These are phyloP conservation scores for Gigaspora rosea DNA, from an alignment of 192 early-diverging fungal genomes.

Conservation along the genomic window DNA sequence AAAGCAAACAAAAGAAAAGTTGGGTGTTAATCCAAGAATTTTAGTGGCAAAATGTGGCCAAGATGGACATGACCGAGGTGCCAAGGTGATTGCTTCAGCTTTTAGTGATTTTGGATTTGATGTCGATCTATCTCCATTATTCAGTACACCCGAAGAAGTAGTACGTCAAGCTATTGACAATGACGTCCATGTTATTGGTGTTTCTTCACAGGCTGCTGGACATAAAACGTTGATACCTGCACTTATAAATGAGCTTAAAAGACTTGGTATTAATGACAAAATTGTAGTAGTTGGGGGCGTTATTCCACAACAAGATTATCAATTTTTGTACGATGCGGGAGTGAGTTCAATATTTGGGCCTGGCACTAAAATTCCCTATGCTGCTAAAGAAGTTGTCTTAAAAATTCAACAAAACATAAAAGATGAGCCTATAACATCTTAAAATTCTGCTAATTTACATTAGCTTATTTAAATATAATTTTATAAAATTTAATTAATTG, in stretches of 20 bases:
- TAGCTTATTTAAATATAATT: too few species aligned
- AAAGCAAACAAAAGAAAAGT: constrained; percentile 9
- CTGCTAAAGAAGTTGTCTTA: constrained; percentile 76
- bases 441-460: too few species aligned
- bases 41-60: constrained; percentile 93
- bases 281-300: constrained; percentile 83
- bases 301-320: constrained; percentile 87
- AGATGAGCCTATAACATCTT: not conserved
- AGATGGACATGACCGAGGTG: constrained; percentile 92
- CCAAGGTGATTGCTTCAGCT: constrained; percentile 89
- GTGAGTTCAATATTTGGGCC: constrained; percentile 86
- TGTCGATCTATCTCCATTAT: constrained; percentile 87
- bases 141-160: constrained; percentile 89
- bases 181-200: constrained; percentile 87
- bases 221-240: constrained; percentile 87
- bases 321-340: constrained; percentile 77
- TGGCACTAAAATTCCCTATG: constrained; percentile 82
- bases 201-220: constrained; percentile 86
- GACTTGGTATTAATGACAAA: constrained; percentile 72
- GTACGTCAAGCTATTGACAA: constrained; percentile 87
- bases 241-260: constrained; percentile 74
- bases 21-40: constrained; percentile 84
- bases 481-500: too few species aligned
- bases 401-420: constrained; percentile 62
- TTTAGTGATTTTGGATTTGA: constrained; percentile 91